Evolutionary conservation across 345 rosid species (phyloP).

Genomic region (Eucalyptus erythrocorys): DNA sequence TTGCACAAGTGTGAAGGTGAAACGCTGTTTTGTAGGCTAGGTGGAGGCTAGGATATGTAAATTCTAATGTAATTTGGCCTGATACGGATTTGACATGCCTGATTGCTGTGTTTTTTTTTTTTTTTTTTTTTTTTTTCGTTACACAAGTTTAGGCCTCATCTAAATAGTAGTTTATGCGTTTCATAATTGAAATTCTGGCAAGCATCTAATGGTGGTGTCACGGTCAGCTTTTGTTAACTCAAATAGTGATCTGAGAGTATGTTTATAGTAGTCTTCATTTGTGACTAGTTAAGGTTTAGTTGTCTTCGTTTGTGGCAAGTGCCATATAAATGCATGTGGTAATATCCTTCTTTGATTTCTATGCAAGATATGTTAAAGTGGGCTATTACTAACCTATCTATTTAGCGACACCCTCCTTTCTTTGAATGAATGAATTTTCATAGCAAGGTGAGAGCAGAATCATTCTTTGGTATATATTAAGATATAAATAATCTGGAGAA

Average conservation of each 20-base stretch:
- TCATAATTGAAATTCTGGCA: background rate
- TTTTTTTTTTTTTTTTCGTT: background rate
- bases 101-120: background rate
- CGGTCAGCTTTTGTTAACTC: background rate
- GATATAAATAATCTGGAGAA: background rate
- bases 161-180: background rate
- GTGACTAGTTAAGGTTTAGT: background rate
- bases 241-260: background rate
- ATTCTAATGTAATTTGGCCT: background rate
- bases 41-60: background rate
- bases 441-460: background rate
- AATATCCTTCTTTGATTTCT: background rate
- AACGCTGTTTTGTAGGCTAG: background rate
- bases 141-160: background rate
- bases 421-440: background rate
- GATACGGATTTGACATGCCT: background rate
- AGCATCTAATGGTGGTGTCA: background rate
- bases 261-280: background rate
- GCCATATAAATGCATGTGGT: background rate
- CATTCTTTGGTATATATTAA: background rate
- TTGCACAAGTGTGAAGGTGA: background rate
- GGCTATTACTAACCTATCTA: background rate
- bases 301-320: background rate
- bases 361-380: background rate
- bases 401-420: background rate